These are phyloP conservation scores for Clonostachys byssicola DNA, from an alignment of 2,329 filamentous ascomycete genomes.

Conservation along the genomic window DNA sequence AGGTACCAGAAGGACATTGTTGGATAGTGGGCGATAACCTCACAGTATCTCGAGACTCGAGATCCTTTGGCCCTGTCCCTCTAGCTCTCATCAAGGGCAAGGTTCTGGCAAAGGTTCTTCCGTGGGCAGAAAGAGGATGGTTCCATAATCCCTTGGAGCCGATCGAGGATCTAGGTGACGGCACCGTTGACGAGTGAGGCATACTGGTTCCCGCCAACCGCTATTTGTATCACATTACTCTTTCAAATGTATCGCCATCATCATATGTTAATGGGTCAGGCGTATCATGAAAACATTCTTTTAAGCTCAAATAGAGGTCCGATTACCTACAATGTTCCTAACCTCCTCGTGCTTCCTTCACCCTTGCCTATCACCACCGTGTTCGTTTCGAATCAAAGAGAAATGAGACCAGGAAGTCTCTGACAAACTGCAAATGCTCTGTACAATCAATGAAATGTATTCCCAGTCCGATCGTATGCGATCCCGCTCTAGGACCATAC, in stretches of 20 bases:
- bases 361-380: not conserved
- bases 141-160: constrained; percentile 38
- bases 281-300: no score
- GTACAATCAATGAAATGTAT: constrained; percentile 17
- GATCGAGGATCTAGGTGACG: constrained; percentile 7
- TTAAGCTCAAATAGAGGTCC: no score
- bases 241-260: no score
- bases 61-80: constrained; percentile 81
- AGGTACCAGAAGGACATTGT: constrained; percentile 90
- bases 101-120: constrained; percentile 61
- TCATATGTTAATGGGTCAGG: no score
- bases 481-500: no score
- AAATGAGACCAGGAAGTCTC: constrained; percentile 2
- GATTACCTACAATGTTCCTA: constrained; percentile 4
- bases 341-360: constrained; percentile 7
- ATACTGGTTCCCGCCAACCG: no score
- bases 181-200: no score
- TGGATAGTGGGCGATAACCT: constrained; percentile 90
- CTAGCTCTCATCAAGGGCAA: constrained; percentile 82
- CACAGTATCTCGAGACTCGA: constrained; percentile 77
- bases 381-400: constrained; percentile 6
- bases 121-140: constrained; percentile 45
- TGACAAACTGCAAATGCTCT: constrained; percentile 22
- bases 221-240: no score
- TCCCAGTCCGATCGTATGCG: not conserved